A percentile compares a stretch with the other conserved stretches of the same genome.
Conservation (phyloP, 352 stramenopile species). For the Stephanocyclus meneghinianus region DNA sequence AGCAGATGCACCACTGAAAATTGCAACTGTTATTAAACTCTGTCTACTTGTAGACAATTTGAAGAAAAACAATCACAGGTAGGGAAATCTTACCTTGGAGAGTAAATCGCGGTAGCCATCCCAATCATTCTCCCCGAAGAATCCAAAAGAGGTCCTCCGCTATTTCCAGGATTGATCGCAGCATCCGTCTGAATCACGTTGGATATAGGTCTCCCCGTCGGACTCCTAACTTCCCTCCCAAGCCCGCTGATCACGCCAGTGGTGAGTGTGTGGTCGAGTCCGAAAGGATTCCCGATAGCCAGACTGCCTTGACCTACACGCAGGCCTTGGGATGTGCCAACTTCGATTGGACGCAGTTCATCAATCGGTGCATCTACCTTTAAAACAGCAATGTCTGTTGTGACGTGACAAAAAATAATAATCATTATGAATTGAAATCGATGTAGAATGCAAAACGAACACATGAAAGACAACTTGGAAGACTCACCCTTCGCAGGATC, state of each 20-base stretch:
- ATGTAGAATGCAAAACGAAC: neutral
- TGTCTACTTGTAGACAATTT: neutral
- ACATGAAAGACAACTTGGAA: neutral
- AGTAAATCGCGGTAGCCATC: conserved; percentile 88
- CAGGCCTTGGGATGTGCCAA: conserved; percentile 73
- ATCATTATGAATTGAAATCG: neutral
- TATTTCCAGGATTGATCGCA: conserved; percentile 81
- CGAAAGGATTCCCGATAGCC: conserved; percentile 88
- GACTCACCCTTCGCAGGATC: conserved; percentile 79
- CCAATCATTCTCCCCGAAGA: conserved; percentile 79
- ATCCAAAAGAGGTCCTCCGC: conserved; percentile 82
- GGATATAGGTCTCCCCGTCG: conserved; percentile 82
- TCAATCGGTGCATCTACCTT: conserved; percentile 71
- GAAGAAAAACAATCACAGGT: neutral
- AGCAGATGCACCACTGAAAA: conserved; percentile 66
- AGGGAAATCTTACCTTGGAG: conserved; percentile 39
- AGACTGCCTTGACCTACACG: conserved; percentile 73
- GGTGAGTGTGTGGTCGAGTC: conserved; percentile 84
- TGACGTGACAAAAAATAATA: neutral
- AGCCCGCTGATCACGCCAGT: conserved; percentile 79
- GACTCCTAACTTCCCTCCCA: conserved; percentile 78
- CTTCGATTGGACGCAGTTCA: conserved; percentile 73
- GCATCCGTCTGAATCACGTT: conserved; percentile 86
- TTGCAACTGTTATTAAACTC: neutral
- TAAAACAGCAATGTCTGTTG: conserved; percentile 81